Evolutionary conservation across 495 filamentous ascomycete species (phyloP).

Genomic region (Aspergillus mulundensis): DNA sequence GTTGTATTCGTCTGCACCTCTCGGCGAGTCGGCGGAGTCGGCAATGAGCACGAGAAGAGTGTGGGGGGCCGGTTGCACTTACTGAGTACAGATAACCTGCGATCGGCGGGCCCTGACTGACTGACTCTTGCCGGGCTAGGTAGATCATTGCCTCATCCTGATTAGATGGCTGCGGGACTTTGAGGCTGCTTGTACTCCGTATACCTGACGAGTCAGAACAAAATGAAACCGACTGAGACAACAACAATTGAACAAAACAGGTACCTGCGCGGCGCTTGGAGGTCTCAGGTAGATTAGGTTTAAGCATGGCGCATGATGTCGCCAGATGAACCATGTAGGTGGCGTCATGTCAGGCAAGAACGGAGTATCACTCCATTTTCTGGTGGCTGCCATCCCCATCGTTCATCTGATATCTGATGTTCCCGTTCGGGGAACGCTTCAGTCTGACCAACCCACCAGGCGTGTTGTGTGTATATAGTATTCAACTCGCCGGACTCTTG

Average conservation of each 20-base stretch:
- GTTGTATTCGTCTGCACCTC: too few species aligned
- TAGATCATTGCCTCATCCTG: neutral
- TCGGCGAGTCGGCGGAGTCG: too few species aligned
- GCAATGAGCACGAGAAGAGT: neutral
- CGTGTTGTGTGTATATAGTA: too few species aligned
- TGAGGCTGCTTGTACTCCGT: neutral
- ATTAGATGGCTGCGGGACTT: neutral
- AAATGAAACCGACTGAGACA: too few species aligned
- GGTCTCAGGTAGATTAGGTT: neutral
- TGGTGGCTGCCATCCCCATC: neutral
- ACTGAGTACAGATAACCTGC: neutral
- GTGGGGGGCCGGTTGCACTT: neutral
- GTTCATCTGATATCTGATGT: constrained; percentile 14
- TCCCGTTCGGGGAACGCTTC: neutral
- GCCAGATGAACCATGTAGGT: constrained; percentile 8
- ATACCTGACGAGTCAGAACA: neutral
- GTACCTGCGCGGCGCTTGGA: neutral
- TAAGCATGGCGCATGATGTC: constrained; percentile 12
- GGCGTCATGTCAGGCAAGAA: constrained; percentile 8
- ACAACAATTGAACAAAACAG: too few species aligned
- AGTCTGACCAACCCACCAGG: too few species aligned
- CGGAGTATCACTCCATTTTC: too few species aligned
- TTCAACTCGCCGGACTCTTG: neutral
- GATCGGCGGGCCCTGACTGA: constrained; percentile 10
- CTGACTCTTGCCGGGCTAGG: neutral